Conservation (phyloP, 1,284 basidiomycete species). For the Earliella scabrosa region DNA sequence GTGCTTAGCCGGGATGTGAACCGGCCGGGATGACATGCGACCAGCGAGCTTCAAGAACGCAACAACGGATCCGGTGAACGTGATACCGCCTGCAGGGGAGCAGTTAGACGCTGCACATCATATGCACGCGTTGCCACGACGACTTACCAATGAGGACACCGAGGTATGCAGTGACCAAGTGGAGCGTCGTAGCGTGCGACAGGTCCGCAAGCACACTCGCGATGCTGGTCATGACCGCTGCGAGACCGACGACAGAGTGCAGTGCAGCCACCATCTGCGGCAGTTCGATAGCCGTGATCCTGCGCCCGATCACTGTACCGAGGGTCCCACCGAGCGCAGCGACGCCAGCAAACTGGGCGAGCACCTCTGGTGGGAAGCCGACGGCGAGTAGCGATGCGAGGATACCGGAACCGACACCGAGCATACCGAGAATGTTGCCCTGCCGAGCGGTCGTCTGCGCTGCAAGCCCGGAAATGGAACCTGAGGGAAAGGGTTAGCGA, state of each 20-base stretch:
- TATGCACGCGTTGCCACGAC: too few species aligned
- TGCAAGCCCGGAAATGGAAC: slow-evolving; percentile 72
- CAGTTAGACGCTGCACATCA: too few species aligned
- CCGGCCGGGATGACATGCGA: slow-evolving; percentile 73
- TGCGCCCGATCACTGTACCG: slow-evolving; percentile 74
- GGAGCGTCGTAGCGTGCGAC: slow-evolving; percentile 67
- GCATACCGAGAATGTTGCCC: slow-evolving; percentile 82
- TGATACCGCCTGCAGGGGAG: slow-evolving; percentile 57
- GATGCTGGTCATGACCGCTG: slow-evolving; percentile 83
- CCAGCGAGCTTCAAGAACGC: slow-evolving; percentile 87
- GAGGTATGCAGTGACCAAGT: slow-evolving; percentile 82
- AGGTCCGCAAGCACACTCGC: slow-evolving; percentile 76
- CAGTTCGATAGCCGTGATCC: slow-evolving; percentile 84
- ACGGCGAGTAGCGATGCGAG: slow-evolving; percentile 80
- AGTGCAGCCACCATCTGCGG: slow-evolving; percentile 79
- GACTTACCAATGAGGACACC: slow-evolving; percentile 77
- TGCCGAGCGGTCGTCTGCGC: slow-evolving; percentile 82
- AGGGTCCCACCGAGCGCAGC: slow-evolving; percentile 70
- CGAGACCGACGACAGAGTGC: slow-evolving; percentile 85
- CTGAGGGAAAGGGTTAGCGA: slow-evolving; percentile 41
- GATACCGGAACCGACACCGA: slow-evolving; percentile 82
- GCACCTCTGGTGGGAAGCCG: slow-evolving; percentile 75
- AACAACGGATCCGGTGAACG: slow-evolving; percentile 86
- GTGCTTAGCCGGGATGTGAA: slow-evolving; percentile 76
- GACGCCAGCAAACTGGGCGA: slow-evolving; percentile 79